phyloP scores from a whole-genome alignment of 169 alveolate species.

The Cryptosporidium sp. region DNA sequence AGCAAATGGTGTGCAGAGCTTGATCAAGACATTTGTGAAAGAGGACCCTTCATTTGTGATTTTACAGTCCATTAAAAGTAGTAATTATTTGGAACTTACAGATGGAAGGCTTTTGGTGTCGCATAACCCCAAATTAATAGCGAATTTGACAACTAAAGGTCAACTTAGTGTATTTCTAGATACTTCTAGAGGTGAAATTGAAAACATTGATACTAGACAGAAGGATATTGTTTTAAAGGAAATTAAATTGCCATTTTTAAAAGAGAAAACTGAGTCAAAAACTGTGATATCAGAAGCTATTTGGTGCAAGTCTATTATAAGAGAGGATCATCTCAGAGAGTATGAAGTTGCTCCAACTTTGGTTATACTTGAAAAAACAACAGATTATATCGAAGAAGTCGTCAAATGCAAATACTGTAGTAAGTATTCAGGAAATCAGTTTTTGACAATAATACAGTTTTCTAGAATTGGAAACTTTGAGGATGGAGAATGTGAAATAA shows the following conservation, averaged over 20 bases:
- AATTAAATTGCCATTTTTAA: constrained; percentile 1
- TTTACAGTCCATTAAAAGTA: neutral
- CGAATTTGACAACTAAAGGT: constrained; percentile 37
- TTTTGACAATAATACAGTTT: constrained; percentile 46
- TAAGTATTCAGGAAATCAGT: constrained; percentile 8
- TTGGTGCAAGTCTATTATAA: constrained; percentile 41
- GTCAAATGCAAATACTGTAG: constrained; percentile 6
- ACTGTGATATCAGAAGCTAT: constrained; percentile 39
- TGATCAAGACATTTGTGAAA: neutral
- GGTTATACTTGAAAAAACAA: constrained; percentile 19
- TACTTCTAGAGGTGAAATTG: neutral
- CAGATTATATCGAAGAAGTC: neutral
- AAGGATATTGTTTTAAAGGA: neutral
- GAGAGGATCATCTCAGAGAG: constrained; percentile 4
- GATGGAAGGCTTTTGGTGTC: constrained; percentile 54
- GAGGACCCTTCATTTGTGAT: constrained; percentile 21
- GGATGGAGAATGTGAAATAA: neutral
- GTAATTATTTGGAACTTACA: neutral
- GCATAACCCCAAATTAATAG: constrained; percentile 27
- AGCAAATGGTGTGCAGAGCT: neutral
- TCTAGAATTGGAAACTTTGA: constrained; percentile 22
- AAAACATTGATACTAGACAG: neutral
- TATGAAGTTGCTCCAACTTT: constrained; percentile 18
- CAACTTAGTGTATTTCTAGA: neutral
- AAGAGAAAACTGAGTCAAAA: neutral